Conservation (phyloP, 176 grass and related monocot genomes). For the Bolboschoenus planiculmis region DNA sequence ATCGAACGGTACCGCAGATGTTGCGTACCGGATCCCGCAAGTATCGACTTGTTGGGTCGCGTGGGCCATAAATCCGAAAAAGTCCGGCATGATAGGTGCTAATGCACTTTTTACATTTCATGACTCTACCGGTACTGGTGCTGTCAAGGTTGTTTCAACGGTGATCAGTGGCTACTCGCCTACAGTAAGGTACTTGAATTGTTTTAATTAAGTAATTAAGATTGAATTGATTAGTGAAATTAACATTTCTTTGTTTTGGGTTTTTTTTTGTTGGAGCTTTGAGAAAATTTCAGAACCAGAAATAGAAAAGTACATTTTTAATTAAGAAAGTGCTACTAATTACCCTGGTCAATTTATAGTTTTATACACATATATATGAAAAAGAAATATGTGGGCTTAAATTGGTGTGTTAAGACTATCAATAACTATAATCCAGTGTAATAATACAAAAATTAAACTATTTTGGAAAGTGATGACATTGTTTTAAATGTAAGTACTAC, state of each 20-base stretch:
- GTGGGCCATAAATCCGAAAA: constrained; percentile 34
- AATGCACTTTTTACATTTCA: constrained; percentile 31
- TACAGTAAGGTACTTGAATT: constrained; percentile 9
- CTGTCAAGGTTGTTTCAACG: constrained; percentile 3
- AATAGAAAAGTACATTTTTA: not conserved
- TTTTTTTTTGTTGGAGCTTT: not conserved
- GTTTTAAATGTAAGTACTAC: not conserved
- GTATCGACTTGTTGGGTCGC: constrained; percentile 6
- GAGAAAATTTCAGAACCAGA: not conserved
- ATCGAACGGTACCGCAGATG: constrained; percentile 37
- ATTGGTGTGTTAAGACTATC: not conserved
- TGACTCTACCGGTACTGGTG: not conserved
- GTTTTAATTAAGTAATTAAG: not conserved
- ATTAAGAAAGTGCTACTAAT: not conserved
- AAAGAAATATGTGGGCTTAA: not conserved
- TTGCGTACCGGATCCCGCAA: constrained; percentile 39
- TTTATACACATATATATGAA: not conserved
- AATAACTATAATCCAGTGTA: not conserved
- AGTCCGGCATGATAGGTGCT: constrained; percentile 17
- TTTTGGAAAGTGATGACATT: not conserved
- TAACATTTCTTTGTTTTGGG: not conserved
- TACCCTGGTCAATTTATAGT: not conserved
- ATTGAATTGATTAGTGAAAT: not conserved
- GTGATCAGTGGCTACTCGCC: not conserved
- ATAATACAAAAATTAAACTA: not conserved